phyloP scores from a whole-genome alignment of 2,329 filamentous ascomycete species.

The Pyricularia grisea region DNA sequence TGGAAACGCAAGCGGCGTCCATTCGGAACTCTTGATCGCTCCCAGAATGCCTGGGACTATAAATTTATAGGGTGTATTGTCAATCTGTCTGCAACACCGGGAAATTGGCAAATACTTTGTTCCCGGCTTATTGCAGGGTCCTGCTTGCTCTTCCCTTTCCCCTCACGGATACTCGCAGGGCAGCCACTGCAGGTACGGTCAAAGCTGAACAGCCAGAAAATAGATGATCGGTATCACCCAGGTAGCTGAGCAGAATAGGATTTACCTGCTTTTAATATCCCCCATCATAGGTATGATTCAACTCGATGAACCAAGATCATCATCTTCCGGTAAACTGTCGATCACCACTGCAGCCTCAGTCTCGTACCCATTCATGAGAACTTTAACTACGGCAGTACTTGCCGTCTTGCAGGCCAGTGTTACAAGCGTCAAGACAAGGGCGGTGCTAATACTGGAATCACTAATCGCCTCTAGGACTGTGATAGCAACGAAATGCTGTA shows the following conservation, averaged over 20 bases:
- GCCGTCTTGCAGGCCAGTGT: background rate
- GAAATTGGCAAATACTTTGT: background rate
- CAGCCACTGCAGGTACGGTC: conserved; percentile 3
- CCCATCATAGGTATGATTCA: background rate
- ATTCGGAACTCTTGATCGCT: background rate
- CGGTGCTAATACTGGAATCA: background rate
- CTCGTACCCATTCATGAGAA: background rate
- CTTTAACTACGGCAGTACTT: background rate
- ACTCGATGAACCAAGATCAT: background rate
- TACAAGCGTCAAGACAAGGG: background rate
- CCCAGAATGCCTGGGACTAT: background rate
- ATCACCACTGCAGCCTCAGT: background rate
- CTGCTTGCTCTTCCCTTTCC: background rate
- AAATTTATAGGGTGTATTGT: background rate
- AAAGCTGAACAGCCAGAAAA: background rate
- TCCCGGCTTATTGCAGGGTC: background rate
- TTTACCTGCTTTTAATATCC: background rate
- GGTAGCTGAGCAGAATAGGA: background rate
- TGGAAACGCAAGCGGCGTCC: background rate
- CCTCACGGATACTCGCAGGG: background rate
- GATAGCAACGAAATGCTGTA: background rate
- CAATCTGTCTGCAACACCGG: background rate
- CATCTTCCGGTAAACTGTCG: background rate
- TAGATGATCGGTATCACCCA: background rate
- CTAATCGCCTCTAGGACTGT: background rate